These are phyloP conservation scores for Naematelia encephala DNA, from an alignment of 768 basidiomycete species.

Conservation along the genomic window DNA sequence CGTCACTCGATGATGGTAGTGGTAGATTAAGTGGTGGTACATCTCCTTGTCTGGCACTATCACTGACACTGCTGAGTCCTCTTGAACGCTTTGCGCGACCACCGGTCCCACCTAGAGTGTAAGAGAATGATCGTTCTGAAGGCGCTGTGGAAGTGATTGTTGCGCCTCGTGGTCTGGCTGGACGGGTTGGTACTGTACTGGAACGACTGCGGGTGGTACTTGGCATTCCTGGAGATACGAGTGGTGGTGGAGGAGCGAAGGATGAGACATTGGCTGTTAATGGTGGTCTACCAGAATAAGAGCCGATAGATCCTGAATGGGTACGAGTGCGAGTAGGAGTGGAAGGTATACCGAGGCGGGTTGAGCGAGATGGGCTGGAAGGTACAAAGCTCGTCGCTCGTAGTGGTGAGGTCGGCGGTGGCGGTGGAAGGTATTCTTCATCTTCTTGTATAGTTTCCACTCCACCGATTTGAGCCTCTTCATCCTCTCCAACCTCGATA, in stretches of 20 bases:
- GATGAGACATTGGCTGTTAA: conserved; percentile 28
- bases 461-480: neutral
- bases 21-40: neutral
- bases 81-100: conserved; percentile 38
- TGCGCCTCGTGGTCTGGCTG: conserved; percentile 5
- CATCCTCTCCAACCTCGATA: conserved; percentile 20
- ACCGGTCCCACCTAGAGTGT: conserved; percentile 50
- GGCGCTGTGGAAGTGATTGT: conserved; percentile 4
- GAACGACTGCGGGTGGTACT: neutral
- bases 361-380: conserved; percentile 3
- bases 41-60: neutral
- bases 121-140: conserved; percentile 22
- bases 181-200: neutral
- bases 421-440: conserved; percentile 11
- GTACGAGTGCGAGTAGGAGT: conserved; percentile 19
- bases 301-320: conserved; percentile 11
- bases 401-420: neutral
- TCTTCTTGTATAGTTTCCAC: conserved; percentile 19
- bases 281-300: conserved; percentile 20
- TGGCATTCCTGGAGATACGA: conserved; percentile 1
- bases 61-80: neutral
- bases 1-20: neutral
- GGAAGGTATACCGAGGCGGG: conserved; percentile 5
- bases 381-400: neutral
- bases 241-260: conserved; percentile 15